Base-by-base conservation (phyloP, 129 eudicot species). In the Flaveria brownii region DNA sequence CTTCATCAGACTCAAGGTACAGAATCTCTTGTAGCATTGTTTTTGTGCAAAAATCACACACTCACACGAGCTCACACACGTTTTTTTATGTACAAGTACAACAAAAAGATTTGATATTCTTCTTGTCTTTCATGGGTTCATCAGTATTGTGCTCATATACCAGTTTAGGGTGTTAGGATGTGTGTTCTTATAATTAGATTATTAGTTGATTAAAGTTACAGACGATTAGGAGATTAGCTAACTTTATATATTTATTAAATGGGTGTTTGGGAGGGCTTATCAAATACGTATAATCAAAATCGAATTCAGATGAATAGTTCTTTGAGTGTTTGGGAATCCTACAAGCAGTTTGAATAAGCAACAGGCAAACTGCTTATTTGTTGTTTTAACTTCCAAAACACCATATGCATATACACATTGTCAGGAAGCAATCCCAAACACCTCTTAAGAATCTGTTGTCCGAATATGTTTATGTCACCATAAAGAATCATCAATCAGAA, bases 1-100 rank as follows among this genome's bases (percentile, higher is more conserved):
- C 89, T 82, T 88, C 95, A 4, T 78, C 96, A 8, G 96, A 93
- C 69, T 83, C 80, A 78, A 93, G 98, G 98, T 90, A 73, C 66
- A 16, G 20, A 66, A 41, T 42, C 22, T 22, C 1, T 80, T 17
- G n/a, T 41, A 23, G 15, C 30, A 30, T 17, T 7, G n/a, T 52
- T 41, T 46, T 81, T 69, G 51, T 56, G 60, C 56, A 1, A 26
- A 23, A 25, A 3, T 26, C 2, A n/a, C 36, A 46, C 17, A 54
- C 67, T 25, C 59, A 61, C 14, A 23, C 28, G 1, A 4, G 5
- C 11, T 10, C 50, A 33, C 16, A 30, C 60, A 26, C 61, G 36
- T 45, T 0, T 52, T 52, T 3, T n/a, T 39, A 33, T 56, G n/a
- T 52, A 17, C 36, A 72, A 13, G n/a, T 52, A 17, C 36, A 72